Evolutionary conservation across 352 stramenopile species (phyloP), one percentile per base, ranked within the genome.

Genomic region (Saprolegnia diclina): DNA sequence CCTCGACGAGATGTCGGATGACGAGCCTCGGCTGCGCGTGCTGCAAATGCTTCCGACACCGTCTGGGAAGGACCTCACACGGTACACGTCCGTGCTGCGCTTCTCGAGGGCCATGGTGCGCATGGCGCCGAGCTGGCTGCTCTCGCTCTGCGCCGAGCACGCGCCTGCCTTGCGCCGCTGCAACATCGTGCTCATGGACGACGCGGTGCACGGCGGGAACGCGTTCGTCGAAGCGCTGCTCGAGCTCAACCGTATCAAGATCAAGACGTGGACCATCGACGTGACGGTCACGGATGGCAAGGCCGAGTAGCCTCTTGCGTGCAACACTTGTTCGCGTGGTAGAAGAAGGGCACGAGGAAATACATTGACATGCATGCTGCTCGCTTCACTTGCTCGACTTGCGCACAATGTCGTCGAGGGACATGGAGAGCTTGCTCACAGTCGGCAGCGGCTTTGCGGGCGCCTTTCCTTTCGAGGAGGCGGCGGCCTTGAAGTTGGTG

Each of bases 361-460:
- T 35, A 35, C 29, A 35, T 35, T 35, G 29, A 35, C 29, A 35
- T 35, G 29, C 29, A 35, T 35, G 29, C 29, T 35, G 29, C 29
- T 35, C 29, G 29, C 29, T 35, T 35, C 29, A 59, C 52, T 59
- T 59, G 52, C 11, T 63, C 35, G 62, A 40, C 42, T 69, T 69
- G 29, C 50, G 46, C 18, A 69, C 63, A 69, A 69, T 69, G 37
- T 69, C 63, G 53, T 69, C 63, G 11, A 69, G 37, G 10, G 63
- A 69, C 63, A 69, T 69, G 19, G 63, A 57, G 16, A 69, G 53
- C 37, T 69, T 69, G 19, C 14, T 48, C 18, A 45, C 54, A 4
- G 63, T 69, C 21, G 63, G 63, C 22, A 69, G 29, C 24, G 24
- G 24, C 22, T 64, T 64, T 35, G n/a, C 50, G 13, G 14, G 3